phyloP scores from a whole-genome alignment of 148 eudicot genomes.

The Linanthus parryae region DNA sequence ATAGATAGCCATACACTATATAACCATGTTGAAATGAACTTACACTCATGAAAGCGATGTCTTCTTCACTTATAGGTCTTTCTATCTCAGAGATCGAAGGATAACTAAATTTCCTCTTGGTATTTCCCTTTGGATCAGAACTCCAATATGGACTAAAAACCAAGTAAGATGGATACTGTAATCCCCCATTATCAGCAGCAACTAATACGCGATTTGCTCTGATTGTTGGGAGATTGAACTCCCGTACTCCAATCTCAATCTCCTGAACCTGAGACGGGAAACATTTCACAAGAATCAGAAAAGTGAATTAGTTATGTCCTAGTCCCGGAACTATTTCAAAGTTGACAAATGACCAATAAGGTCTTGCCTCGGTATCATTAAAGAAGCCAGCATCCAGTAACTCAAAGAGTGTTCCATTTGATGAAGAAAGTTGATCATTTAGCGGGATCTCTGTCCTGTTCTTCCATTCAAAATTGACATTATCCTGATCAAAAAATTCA shows the following conservation, averaged over 20 bases:
- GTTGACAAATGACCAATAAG: not conserved
- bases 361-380: constrained; percentile 44
- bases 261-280: constrained; percentile 29
- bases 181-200: constrained; percentile 67
- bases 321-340: not conserved
- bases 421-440: constrained; percentile 14
- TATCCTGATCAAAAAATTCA: constrained; percentile 58
- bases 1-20: constrained; percentile 2
- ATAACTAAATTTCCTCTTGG: constrained; percentile 33
- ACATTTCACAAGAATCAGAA: too few relatives aligned
- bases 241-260: constrained; percentile 64
- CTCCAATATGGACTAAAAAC: constrained; percentile 59
- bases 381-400: constrained; percentile 71
- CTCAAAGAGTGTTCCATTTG: constrained; percentile 26
- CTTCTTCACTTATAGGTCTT: constrained; percentile 63
- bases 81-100: constrained; percentile 38
- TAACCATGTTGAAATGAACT: constrained; percentile 14
- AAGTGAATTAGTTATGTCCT: too few relatives aligned
- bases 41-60: constrained; percentile 88
- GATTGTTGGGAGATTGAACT: constrained; percentile 53
- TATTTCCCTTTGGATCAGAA: constrained; percentile 12
- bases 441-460: constrained; percentile 14
- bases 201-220: constrained; percentile 54
- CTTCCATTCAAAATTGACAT: constrained; percentile 23
- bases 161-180: constrained; percentile 60